Evolutionary conservation across 352 stramenopile species (phyloP), one percentile per base, ranked within the genome.

Genomic region (Phytopythium aichiense): DNA sequence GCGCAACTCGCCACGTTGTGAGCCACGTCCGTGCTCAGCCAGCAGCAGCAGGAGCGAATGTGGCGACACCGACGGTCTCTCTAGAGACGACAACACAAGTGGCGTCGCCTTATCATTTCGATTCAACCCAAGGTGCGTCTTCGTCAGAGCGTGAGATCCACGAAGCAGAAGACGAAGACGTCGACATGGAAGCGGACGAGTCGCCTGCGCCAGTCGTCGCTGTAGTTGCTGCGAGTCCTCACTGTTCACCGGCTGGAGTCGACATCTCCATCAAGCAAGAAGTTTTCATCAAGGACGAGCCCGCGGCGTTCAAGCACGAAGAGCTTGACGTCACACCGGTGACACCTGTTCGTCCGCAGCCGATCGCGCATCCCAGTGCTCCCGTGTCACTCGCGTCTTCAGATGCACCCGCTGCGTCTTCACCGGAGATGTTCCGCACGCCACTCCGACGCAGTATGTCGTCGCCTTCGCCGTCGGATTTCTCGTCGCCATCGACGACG

Each of bases 391-490:
- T 58, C 11, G 52, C 31, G 30, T 46, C 52, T 11, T 33, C 33
- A 5, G 46, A 33, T 4, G 15, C 9, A 3, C 6, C 48, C 2
- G 9, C n/a, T 15, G 4, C 25, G 6, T 22, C 48, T 7, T 3
- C 33, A 15, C 6, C 53, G 18, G 52, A 78, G 28, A 48, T 59
- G 22, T 76, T 83, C 61, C 74, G 60, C 35, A 90, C 76, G 23
- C 80, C 80, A 12, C 55, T 85, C 50, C 69, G 73, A 37, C 66
- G 59, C n/a, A 72, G 55, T 37, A 61, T 66, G 23, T 74, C 63
- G 20, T 50, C 74, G 15, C 67, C 69, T 40, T 59, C 48, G 4
- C n/a, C 51, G 22, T 54, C 64, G 4, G 31, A 7, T 3, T 63
- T 55, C 7, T 46, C 31, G 30, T 63, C 57, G 4, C 45, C 55